phyloP scores from a whole-genome alignment of 148 eudicot genomes.

The Mesembryanthemum crystallinum region DNA sequence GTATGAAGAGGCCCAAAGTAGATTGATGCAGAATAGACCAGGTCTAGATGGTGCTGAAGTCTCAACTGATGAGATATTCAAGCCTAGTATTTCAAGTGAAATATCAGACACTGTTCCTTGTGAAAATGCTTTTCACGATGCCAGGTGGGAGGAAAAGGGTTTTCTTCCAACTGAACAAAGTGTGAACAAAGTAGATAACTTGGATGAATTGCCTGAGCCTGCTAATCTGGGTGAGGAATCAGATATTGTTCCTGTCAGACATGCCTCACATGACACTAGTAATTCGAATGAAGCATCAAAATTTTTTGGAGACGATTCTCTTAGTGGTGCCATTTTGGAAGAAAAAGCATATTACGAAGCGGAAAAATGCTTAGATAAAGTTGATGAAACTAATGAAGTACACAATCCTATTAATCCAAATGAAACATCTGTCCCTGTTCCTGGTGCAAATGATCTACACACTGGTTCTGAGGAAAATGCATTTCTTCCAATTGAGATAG shows the following conservation, averaged over 20 bases:
- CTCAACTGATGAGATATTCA: slow-evolving; percentile 14
- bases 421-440: slow-evolving; percentile 13
- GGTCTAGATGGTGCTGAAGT: slow-evolving; percentile 2
- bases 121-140: slow-evolving; percentile 24
- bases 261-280: slow-evolving; percentile 10
- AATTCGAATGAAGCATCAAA: slow-evolving; percentile 19
- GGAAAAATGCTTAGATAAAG: slow-evolving; percentile 25
- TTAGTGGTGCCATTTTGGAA: slow-evolving; percentile 19
- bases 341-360: background rate
- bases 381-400: slow-evolving; percentile 1
- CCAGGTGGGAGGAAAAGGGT: slow-evolving; percentile 10
- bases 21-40: slow-evolving; percentile 6
- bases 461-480: slow-evolving; percentile 14
- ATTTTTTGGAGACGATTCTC: slow-evolving; percentile 13
- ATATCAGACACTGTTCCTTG: slow-evolving; percentile 10
- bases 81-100: slow-evolving; percentile 21
- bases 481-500: slow-evolving; percentile 5
- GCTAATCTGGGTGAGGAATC: slow-evolving; percentile 15
- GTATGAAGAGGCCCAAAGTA: slow-evolving; percentile 16
- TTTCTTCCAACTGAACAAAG: slow-evolving; percentile 17
- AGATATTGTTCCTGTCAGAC: slow-evolving; percentile 11
- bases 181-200: slow-evolving; percentile 27
- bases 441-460: slow-evolving; percentile 20
- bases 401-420: background rate
- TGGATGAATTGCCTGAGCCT: slow-evolving; percentile 7